Conservation (phyloP, 2,329 filamentous ascomycete genomes). For the Penicillium hesseltinei region DNA sequence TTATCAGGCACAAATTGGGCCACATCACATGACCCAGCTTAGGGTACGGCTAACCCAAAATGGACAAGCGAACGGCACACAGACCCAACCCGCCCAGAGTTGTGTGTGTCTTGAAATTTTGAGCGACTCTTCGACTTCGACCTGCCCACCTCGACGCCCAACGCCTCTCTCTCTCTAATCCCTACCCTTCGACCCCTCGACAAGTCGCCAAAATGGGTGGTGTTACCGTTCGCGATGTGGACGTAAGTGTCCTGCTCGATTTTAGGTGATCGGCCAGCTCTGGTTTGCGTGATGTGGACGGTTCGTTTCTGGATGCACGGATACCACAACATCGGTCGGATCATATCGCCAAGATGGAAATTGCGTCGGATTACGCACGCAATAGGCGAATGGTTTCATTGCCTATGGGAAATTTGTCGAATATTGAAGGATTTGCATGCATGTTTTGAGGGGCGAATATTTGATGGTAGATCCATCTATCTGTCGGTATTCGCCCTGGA, state of each 20-base stretch:
- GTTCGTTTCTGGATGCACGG: conserved; percentile 22
- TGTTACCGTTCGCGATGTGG: conserved; percentile 66
- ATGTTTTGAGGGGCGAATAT: conserved; percentile 6
- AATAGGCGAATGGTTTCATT: conserved; percentile 1
- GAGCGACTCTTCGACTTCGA: conserved; percentile 40
- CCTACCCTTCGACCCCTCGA: conserved; percentile 33
- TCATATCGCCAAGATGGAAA: conserved; percentile 10
- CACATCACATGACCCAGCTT: conserved; percentile 22
- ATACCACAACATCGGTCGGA: conserved; percentile 9
- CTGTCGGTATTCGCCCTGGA: not conserved
- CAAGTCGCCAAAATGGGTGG: conserved; percentile 62
- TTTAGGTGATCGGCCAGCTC: conserved; percentile 17
- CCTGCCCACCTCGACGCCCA: conserved; percentile 39
- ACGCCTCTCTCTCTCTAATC: conserved; percentile 28
- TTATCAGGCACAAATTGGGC: not conserved
- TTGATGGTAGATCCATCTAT: not conserved
- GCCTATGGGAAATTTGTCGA: not conserved
- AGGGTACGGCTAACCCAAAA: conserved; percentile 43
- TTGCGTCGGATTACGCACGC: conserved; percentile 3
- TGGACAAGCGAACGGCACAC: conserved; percentile 44
- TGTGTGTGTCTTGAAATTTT: conserved; percentile 40
- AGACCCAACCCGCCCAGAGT: conserved; percentile 33
- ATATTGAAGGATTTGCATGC: conserved; percentile 6
- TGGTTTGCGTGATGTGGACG: conserved; percentile 16
- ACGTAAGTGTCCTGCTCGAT: conserved; percentile 48